Evolutionary conservation across 148 eudicot genomes (phyloP), one percentile per base, ranked within the genome.

Genomic region (Rhododendron henanense): DNA sequence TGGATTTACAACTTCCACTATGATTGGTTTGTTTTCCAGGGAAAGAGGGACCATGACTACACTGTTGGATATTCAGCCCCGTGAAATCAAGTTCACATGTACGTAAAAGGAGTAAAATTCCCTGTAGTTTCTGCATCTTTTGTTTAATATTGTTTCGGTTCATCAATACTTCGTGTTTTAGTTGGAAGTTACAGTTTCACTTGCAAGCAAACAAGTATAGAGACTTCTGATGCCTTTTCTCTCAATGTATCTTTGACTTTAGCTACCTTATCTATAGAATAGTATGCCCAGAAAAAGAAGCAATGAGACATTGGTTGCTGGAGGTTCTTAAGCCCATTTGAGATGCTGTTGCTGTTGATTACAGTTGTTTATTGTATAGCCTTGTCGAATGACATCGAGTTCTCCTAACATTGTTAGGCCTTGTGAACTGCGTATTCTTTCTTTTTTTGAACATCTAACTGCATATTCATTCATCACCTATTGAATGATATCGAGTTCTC

Each of bases 21-120:
- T 77, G 80, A 85, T 85, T 81, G 18, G 78, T 86, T 79, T 77
- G 82, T 73, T 57, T 51, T 86, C 44, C 80, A 69, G 81, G 39
- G 19, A 7, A 73, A 63, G 81, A 80, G 73, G 79, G 87, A 88
- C 83, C 78, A 93, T 93, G 94, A 88, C 82, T 86, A 79, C 90
- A 61, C 69, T 95, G 21, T 89, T 95, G 89, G 95, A 90, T 63
- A 86, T 95, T 91, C 93, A 91, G 75, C 98, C 98, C 50, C 88
- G 79, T 19, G 91, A 92, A 87, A 93, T 95, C 78, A 92, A 89
- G 85, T 93, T 95, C 89, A 86, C 86, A 71, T 89, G 98, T 95
- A 90, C 75, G 98, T 85, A 28, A 81, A n/a, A 10, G 65, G 50
- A 44, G 35, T 31, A 28, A 45, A 31, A 44, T 81, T 19, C 69